Base-by-base conservation (phyloP, 768 basidiomycete species). In the Suillus variegatus region DNA sequence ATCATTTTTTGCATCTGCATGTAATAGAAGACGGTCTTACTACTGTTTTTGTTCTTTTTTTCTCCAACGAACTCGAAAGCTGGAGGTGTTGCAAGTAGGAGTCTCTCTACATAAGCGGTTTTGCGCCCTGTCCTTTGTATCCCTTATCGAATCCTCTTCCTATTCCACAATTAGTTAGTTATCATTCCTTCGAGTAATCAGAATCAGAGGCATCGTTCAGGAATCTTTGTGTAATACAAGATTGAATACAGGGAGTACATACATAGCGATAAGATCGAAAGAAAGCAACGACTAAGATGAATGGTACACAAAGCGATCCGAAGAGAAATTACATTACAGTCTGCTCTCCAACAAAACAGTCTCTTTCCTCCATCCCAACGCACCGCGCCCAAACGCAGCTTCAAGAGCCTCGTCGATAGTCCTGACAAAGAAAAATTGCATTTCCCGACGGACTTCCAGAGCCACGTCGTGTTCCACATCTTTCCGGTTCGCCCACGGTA, bases 391-490 rank as follows among this genome's bases (percentile, higher is more conserved):
- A 71, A 95, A 95, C 13, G 92, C 93, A 1, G 89, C 93, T 60
- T 93, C 90, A 41, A 96, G 79, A 1, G 88, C 93, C 74, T 96
- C 93, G 32, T 86, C 82, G 47, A 97, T 84, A 10, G 88, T 92
- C 62, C 86, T 81, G 40, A 94, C 94, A 72, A 92, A 96, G 38
- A 87, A 88, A 68, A 96, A 92, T 70, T 91, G 85, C 82, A 95
- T 91, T 71, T 89, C 87, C 38, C 84, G 82, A 47, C 86, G 81
- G 28, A 95, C 84, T 69, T 92, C 91, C 10, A 82, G 78, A 7
- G 93, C 88, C 0, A 94, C 87, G 66, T 96, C 95, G 69, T 91
- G 89, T 70, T 92, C 89, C 20, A 96, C 93, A 65, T 97, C 94
- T 70, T 94, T 94, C 63, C 88, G 82, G 72, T 97, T 97, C 36